These are phyloP conservation scores for Yamadazyma oceani DNA, from an alignment of 1,139 yeast species.

Conservation along the genomic window DNA sequence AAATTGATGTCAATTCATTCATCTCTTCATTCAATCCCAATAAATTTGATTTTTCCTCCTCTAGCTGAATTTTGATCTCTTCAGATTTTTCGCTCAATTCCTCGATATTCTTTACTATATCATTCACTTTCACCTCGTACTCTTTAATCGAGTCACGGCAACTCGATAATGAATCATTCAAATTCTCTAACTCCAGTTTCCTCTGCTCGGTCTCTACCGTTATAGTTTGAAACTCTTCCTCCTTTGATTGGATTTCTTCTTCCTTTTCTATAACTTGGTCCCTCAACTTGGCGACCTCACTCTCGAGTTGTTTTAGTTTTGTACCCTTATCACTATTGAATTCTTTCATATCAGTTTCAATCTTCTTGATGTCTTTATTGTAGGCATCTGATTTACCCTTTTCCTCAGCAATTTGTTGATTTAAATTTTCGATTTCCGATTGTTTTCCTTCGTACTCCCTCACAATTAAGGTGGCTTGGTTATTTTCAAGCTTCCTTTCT, in stretches of 20 bases:
- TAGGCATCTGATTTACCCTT: conserved; percentile 25
- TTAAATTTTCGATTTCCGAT: conserved; percentile 49
- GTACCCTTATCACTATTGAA: conserved; percentile 78
- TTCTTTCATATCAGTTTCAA: conserved; percentile 80
- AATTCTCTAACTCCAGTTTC: conserved; percentile 51
- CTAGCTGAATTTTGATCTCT: conserved; percentile 45
- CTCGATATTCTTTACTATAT: conserved; percentile 16
- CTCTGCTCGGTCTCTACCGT: conserved; percentile 75
- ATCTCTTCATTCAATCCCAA: conserved; percentile 79
- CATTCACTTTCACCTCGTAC: conserved; percentile 31
- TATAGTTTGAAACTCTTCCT: conserved; percentile 57
- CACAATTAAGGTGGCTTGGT: conserved; percentile 58
- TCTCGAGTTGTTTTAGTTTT: conserved; percentile 68
- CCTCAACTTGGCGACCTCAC: conserved; percentile 48
- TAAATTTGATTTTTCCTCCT: conserved; percentile 61
- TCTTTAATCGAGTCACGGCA: conserved; percentile 33
- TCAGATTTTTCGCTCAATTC: conserved; percentile 30
- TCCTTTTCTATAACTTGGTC: conserved; percentile 41
- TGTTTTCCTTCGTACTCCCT: conserved; percentile 50
- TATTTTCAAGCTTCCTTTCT: conserved; percentile 58
- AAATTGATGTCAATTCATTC: conserved; percentile 55
- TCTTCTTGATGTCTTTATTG: conserved; percentile 47
- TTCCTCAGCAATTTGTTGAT: conserved; percentile 36
- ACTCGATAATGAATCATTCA: conserved; percentile 42
- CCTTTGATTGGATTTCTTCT: conserved; percentile 42